Percentiles rank a stretch among this genome's conserved stretches.
These are phyloP conservation scores for Aspergillus eucalypticola DNA, from an alignment of 2,329 filamentous ascomycete genomes.

Conservation along the genomic window DNA sequence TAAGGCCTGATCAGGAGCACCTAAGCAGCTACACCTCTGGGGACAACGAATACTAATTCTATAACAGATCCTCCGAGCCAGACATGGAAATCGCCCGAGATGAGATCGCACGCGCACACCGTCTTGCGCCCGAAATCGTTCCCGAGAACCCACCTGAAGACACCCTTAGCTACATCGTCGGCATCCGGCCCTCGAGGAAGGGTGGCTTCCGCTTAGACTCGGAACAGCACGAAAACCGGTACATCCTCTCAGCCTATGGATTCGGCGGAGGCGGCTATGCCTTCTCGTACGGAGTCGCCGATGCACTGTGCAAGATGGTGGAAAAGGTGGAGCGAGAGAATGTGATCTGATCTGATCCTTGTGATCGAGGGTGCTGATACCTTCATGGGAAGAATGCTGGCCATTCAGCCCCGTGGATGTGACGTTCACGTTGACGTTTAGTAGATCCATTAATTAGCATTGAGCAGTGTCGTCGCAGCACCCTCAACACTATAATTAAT, in stretches of 20 bases:
- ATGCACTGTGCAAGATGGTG: constrained; percentile 39
- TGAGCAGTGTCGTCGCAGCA: not conserved
- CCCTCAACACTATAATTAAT: not conserved
- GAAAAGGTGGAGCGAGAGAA: constrained; percentile 33
- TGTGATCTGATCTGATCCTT: constrained; percentile 27
- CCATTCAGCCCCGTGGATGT: not conserved
- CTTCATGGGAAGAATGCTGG: not conserved
- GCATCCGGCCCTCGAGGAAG: constrained; percentile 37
- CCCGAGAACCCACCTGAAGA: constrained; percentile 32
- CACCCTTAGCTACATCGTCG: constrained; percentile 36
- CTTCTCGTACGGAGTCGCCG: constrained; percentile 40
- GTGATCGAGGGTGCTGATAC: not conserved
- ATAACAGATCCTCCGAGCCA: constrained; percentile 34
- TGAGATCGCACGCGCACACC: constrained; percentile 41
- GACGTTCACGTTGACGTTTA: too few species aligned
- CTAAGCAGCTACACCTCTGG: not conserved
- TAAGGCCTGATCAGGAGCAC: constrained; percentile 16
- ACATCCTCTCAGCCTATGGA: constrained; percentile 39
- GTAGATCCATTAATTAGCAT: too few species aligned
- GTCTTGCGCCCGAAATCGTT: constrained; percentile 39
- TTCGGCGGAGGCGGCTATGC: constrained; percentile 43
- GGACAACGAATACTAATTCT: not conserved
- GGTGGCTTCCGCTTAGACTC: constrained; percentile 40
- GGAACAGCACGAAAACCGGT: constrained; percentile 26
- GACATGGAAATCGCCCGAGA: constrained; percentile 40